phyloP scores from a whole-genome alignment of 1,284 basidiomycete genomes.

The Heterobasidion annosum region DNA sequence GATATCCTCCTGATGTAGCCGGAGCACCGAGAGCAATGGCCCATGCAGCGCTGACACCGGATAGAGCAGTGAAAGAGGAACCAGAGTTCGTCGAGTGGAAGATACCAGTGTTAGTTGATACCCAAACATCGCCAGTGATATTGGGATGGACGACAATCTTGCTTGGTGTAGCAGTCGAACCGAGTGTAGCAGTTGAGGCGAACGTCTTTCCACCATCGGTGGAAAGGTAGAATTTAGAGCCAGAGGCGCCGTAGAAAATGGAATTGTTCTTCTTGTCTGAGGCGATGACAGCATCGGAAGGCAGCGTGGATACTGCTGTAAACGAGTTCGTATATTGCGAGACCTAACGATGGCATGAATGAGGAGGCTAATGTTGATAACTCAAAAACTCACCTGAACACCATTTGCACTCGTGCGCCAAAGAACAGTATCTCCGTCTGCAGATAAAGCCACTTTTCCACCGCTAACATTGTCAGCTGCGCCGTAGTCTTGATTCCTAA shows the following conservation, averaged over 20 bases:
- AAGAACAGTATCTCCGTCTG: conserved; percentile 46
- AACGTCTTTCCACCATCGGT: conserved; percentile 47
- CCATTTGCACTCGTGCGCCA: conserved; percentile 44
- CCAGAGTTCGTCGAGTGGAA: conserved; percentile 53
- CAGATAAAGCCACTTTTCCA: conserved; percentile 51
- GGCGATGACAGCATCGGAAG: conserved; percentile 42
- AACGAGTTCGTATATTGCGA: conserved; percentile 44
- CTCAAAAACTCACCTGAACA: conserved; percentile 22
- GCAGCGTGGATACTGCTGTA: conserved; percentile 37
- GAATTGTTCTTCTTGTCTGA: conserved; percentile 51
- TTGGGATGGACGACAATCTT: conserved; percentile 46
- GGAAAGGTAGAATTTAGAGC: conserved; percentile 48
- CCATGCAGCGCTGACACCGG: conserved; percentile 44
- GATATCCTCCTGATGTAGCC: conserved; percentile 38
- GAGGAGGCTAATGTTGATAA: background rate
- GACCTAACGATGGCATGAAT: conserved; percentile 12
- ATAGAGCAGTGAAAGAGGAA: conserved; percentile 36
- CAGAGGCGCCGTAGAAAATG: conserved; percentile 49
- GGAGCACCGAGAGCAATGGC: conserved; percentile 50
- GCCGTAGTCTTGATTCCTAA: conserved; percentile 37
- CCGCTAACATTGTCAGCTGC: conserved; percentile 41
- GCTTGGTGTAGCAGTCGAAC: conserved; percentile 35
- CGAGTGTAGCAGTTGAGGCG: conserved; percentile 30
- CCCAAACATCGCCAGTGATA: conserved; percentile 49
- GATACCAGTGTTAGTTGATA: conserved; percentile 50